Base-by-base conservation (phyloP, 768 basidiomycete species). In the Cystofilobasidium bisporidii region DNA sequence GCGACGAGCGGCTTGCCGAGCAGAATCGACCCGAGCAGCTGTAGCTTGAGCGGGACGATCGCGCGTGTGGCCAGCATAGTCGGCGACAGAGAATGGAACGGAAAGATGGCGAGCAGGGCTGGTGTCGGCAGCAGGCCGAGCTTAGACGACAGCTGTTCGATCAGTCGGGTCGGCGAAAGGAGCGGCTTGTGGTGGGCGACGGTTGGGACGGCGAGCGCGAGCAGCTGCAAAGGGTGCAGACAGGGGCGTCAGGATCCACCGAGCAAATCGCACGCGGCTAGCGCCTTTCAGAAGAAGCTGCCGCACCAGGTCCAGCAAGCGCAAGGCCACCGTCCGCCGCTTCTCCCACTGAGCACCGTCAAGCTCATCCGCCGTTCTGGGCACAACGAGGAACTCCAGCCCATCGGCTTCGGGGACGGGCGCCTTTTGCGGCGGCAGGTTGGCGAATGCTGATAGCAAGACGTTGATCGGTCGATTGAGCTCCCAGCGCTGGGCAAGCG, bases 401-500 rank as follows among this genome's bases (percentile, higher is more conserved):
- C 18, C 30, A 2, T 28, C 28, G 30, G 12, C 30, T 30, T 56
- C 30, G 15, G 26, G 18, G 30, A 6, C 53, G 12, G n/a, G 5
- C 24, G 50, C 3, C n/a, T 28, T 53, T 3, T 32, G 53, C 5
- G 2, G 28, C 28, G 53, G 18, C 26, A 32, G 12, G 53, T 56
- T 56, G 53, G 53, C 53, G 30, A 56, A 56, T 2, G 53, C 53
- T 6, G 53, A 3, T 26, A 56, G 53, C 28, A 56, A 8, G 28
- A 56, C 53, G 1, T 1, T 1, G 28, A 56, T 11, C 9, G 53
- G 53, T 17, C 53, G 26, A 5, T 56, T 8, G 6, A 56, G 53
- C 53, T 56, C 53, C 53, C 53, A 56, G 53, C 53, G 53, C 53
- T 56, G 53, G 14, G 53, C 53, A 30, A 56, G 53, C 15, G 53